phyloP scores from a whole-genome alignment of 2,329 filamentous ascomycete genomes.

The Chaetomium globosum region DNA sequence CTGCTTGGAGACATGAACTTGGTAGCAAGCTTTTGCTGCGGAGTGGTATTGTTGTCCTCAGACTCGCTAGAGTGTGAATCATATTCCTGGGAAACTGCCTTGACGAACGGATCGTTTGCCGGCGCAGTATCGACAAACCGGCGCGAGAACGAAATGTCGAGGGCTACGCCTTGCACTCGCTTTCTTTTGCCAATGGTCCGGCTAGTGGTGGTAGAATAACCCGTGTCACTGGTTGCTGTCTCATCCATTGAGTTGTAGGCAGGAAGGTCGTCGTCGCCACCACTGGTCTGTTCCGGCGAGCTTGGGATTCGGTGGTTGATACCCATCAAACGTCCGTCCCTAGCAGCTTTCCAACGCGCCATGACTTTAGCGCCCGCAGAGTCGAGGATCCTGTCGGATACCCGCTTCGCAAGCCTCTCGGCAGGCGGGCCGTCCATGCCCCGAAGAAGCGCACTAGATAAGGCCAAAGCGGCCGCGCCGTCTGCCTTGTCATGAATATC shows the following conservation, averaged over 20 bases:
- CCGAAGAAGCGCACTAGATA: constrained; percentile 2
- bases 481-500: constrained; percentile 20
- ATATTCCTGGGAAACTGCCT: not conserved
- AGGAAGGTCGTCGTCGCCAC: not conserved
- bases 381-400: constrained; percentile 17
- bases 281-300: not conserved
- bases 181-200: not conserved
- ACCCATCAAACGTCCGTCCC: constrained; percentile 12
- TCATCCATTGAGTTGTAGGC: not conserved
- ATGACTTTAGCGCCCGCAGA: constrained; percentile 4
- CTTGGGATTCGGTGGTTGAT: not conserved
- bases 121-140: not conserved
- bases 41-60: not conserved
- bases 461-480: not conserved
- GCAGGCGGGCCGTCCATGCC: constrained; percentile 25
- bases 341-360: constrained; percentile 23
- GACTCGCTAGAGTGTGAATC: not conserved
- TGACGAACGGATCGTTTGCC: not conserved
- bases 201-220: not conserved
- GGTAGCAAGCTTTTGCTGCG: constrained; percentile 8
- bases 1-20: constrained; percentile 10
- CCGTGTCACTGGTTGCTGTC: not conserved
- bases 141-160: not conserved
- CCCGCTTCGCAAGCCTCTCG: constrained; percentile 17
- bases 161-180: not conserved